Evolutionary conservation across 192 early-diverging fungal genomes (phyloP).

Genomic region (Phlyctochytrium arcticum): DNA sequence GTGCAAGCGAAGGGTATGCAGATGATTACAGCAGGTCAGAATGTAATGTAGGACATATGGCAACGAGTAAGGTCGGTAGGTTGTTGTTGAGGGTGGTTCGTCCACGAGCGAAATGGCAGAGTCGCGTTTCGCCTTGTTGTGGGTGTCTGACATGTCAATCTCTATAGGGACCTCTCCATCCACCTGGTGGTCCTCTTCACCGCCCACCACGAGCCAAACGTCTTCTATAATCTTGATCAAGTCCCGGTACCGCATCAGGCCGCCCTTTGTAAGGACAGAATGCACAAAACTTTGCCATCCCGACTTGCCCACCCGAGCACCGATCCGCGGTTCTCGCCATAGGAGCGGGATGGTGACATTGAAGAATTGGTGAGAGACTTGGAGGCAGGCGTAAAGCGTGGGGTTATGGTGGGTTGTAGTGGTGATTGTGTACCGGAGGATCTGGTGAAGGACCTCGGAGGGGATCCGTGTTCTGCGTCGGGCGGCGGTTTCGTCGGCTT

Average conservation of each 20-base stretch:
- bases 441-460: neutral
- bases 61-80: neutral
- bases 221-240: constrained; percentile 6
- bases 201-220: constrained; percentile 11
- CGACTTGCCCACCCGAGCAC: neutral
- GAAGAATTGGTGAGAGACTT: neutral
- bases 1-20: constrained; percentile 4
- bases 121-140: neutral
- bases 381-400: constrained; percentile 2
- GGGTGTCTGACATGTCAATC: neutral
- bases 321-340: neutral
- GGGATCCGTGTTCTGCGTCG: neutral
- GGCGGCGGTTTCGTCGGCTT: too few species aligned
- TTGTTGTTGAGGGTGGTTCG: neutral
- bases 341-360: neutral
- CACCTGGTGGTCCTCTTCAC: neutral
- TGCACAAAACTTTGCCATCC: constrained; percentile 5
- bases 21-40: neutral
- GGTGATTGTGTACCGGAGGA: neutral
- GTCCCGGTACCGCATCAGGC: neutral
- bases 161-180: neutral
- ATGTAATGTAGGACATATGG: neutral
- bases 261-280: too few species aligned
- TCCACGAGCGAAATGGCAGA: neutral
- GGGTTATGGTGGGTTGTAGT: constrained; percentile 10